Base-by-base conservation (phyloP, 108 stramenopile genomes). In the Skeletonema marinoi region DNA sequence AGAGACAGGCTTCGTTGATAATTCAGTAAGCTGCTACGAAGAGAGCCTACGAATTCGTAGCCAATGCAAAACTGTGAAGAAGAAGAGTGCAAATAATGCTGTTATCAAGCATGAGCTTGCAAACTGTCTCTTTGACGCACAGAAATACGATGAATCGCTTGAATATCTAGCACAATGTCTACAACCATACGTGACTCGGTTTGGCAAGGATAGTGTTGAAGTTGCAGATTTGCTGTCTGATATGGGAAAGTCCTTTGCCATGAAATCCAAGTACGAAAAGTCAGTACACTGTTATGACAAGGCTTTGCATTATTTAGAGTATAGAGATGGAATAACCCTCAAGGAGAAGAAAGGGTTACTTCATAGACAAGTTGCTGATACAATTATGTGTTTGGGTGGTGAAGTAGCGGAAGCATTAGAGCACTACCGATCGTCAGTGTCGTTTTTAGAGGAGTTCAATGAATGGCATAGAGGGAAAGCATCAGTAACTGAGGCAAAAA, bases 201-300 rank as follows among this genome's bases (percentile, higher is more conserved):
- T 67, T 72, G 85, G 85, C 44, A 79, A 86, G 44, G 51, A 80
- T 61, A 76, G 70, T 59, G 58, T 75, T 16, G 39, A 83, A 74
- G 78, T 83, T 21, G 82, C 85, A 30, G 73, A 71, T 25, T 68
- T 78, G 14, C 63, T 86, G 35, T 50, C 54, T 19, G 67, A 74
- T 30, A 66, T 83, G 66, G 85, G 85, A 46, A 78, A 68, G 46
- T 65, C 81, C 1, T 85, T 82, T 65, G 41, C 66, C 3, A 73
- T 74, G 41, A 74, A 62, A 51, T 66, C 46, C 4, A 61, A 38
- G 21, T 78, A 71, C 39, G 68, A 74, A 13, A 80, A 78, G 46
- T 58, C 81, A 25, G 69, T 82, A 6, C 71, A 67, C 9, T 78
- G 77, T 56, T 78, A 74, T 33, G 71, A 85, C 25, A 78, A 81